Base-by-base conservation (phyloP, 495 filamentous ascomycete genomes). In the Elasticomyces elasticus region DNA sequence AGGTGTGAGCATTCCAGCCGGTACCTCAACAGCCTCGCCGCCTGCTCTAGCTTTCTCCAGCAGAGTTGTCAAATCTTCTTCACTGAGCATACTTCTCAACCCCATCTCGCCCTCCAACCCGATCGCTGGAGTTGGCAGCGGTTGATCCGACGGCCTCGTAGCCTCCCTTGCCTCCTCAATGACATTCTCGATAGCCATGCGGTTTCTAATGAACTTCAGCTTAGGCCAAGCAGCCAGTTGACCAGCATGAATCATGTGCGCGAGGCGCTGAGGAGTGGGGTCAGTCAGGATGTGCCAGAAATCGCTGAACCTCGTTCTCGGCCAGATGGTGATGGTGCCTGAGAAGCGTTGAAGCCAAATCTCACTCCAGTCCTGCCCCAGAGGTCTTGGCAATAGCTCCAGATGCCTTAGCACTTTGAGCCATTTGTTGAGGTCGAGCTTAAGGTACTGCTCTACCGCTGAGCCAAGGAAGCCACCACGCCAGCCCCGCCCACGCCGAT, bases 351-450 rank as follows among this genome's bases (percentile, higher is more conserved):
- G 92, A 26, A 98, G 77, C 86, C 89, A 97, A 30, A 98, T 83
- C 67, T 91, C 84, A 49, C 80, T 85, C 92, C 92, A 98, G 66
- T 98, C 94, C 67, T 96, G 91, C 10, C 88, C 89, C n/a, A 96
- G 62, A 0, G 86, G 87, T 0, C 92, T 80, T 7, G 92, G 92
- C 0, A 98, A 79, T 6, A 98, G 76, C 62, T 98, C 92, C 0
- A 97, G 72, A 64, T 96, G 89, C 3, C 89, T 82, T 23, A 96
- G 77, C 0, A 97, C 88, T 64, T 90, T 89, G 20, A 98, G 79
- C 89, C 91, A 98, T 74, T 97, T 97, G 60, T 84, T 89, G 41
- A 97, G 72, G 68, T 97, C 92, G 12, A 96, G 78, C 64, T 94
- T 95, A 69, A 97, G 81, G 64, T 89, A 95, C 64, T 95, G 89